Conservation (phyloP, 2,329 filamentous ascomycete genomes). For the Sporothrix protearum region DNA sequence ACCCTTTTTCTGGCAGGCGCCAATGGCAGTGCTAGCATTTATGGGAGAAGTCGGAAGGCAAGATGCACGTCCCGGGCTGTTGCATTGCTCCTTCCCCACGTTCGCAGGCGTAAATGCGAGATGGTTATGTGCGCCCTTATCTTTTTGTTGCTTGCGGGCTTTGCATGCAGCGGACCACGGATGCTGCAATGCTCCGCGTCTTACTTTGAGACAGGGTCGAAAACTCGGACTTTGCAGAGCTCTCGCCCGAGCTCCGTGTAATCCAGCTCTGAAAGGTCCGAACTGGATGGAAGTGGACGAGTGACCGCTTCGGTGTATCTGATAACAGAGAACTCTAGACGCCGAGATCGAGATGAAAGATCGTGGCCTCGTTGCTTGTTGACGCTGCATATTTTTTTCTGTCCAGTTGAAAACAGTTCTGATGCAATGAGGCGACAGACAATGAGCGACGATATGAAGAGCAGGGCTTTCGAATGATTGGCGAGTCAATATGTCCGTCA, state of each 20-base stretch:
- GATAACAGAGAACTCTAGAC: not conserved
- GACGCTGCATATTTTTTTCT: not conserved
- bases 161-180: not conserved
- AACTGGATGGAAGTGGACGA: not conserved
- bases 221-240: not conserved
- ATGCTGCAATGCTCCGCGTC: conserved; percentile 1
- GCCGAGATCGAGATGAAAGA: not conserved
- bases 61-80: not conserved
- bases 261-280: not conserved
- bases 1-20: not conserved
- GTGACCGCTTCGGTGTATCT: not conserved
- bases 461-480: conserved; percentile 1
- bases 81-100: conserved; percentile 11
- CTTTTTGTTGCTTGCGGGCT: not conserved
- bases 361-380: not conserved
- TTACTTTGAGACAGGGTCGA: not conserved
- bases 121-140: not conserved
- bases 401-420: not conserved
- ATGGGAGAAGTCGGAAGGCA: conserved; percentile 22
- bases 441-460: too few species aligned
- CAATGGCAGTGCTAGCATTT: conserved; percentile 13
- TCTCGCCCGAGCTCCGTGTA: conserved; percentile 4
- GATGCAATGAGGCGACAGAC: not conserved
- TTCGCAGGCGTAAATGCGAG: not conserved
- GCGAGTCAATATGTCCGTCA: not conserved